Evolutionary conservation across 495 filamentous ascomycete species (phyloP).

Genomic region (Pseudomonodictys pantanalensis): DNA sequence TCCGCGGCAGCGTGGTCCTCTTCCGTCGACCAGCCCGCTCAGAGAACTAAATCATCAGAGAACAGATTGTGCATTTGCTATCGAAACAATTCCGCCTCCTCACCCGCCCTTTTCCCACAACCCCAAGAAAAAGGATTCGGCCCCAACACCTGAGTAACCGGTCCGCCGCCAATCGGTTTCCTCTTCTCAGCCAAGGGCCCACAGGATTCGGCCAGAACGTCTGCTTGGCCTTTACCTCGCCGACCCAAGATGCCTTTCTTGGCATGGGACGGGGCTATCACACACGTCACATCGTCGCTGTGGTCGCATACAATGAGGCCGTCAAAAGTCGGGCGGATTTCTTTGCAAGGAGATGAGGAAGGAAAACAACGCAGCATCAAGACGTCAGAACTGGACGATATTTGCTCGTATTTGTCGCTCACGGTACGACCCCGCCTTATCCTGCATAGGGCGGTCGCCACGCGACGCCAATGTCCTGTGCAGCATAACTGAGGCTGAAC

Average conservation of each 20-base stretch:
- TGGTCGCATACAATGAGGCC: background rate
- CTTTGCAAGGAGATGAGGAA: too few relatives aligned
- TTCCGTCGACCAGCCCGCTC: background rate
- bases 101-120: too few relatives aligned
- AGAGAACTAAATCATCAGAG: too few relatives aligned
- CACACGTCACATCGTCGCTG: background rate
- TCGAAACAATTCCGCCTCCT: too few relatives aligned
- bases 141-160: too few relatives aligned
- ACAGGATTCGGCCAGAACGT: background rate
- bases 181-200: background rate
- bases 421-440: background rate
- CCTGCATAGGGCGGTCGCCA: constrained; percentile 6
- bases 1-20: background rate
- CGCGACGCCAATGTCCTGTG: constrained; percentile 17
- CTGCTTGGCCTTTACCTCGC: background rate
- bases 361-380: too few relatives aligned
- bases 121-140: too few relatives aligned
- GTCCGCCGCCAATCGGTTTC: background rate
- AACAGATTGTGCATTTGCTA: too few relatives aligned
- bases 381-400: background rate
- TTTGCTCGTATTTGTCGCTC: background rate
- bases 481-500: constrained; percentile 22
- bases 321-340: too few relatives aligned
- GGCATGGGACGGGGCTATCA: background rate
- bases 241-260: background rate